Evolutionary conservation across 352 stramenopile species (phyloP).

Genomic region (Globisporangium spiculum): DNA sequence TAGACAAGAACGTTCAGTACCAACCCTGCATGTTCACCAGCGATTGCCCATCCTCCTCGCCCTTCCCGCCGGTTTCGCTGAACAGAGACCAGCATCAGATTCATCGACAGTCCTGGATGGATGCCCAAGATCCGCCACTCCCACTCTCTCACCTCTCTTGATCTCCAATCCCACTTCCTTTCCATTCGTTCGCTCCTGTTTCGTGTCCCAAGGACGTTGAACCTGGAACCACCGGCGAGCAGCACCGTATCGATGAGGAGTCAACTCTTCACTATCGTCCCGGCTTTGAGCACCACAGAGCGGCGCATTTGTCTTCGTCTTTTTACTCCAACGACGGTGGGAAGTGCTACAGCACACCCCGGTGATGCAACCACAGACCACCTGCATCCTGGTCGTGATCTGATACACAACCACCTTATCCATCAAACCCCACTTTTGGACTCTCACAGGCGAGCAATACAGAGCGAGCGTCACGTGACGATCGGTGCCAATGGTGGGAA

Average conservation of each 20-base stretch:
- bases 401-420: not conserved
- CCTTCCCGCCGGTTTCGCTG: not conserved
- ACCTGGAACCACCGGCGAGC: not conserved
- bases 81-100: slow-evolving; percentile 1
- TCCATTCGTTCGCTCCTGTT: not conserved
- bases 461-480: not conserved
- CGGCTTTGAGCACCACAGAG: not conserved
- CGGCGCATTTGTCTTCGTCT: not conserved
- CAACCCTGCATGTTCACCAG: not conserved
- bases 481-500: not conserved
- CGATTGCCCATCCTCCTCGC: not conserved
- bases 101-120: not conserved
- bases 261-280: not conserved
- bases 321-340: not conserved
- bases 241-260: not conserved
- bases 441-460: not conserved
- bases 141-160: not conserved
- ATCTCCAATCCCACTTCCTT: not conserved
- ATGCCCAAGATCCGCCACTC: not conserved
- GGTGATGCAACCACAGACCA: not conserved
- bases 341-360: not conserved
- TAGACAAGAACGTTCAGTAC: no score
- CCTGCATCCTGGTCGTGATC: not conserved
- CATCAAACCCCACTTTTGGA: not conserved
- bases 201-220: not conserved